Evolutionary conservation across 257 asterid genomes (phyloP).

Genomic region (Henckelia pumila): DNA sequence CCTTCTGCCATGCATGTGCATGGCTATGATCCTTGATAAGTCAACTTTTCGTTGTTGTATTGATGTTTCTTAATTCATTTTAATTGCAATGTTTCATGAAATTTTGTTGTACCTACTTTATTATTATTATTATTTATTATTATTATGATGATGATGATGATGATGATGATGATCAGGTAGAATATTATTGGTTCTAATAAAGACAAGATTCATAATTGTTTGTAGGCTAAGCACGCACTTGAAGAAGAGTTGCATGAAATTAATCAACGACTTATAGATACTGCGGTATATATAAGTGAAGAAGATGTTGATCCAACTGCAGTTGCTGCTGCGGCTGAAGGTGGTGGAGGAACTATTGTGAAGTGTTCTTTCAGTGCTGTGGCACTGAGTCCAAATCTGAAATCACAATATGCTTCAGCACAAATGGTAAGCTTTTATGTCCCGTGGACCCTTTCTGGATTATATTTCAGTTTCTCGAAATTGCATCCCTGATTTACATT

Average conservation of each 20-base stretch:
- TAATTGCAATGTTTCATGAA: conserved; percentile 2
- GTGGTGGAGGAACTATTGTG: conserved; percentile 77
- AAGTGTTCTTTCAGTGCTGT: conserved; percentile 84
- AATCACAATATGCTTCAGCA: conserved; percentile 87
- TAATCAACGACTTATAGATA: conserved; percentile 78
- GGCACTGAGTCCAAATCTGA: conserved; percentile 81
- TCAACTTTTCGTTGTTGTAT: too few relatives aligned
- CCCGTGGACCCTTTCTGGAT: conserved; percentile 18
- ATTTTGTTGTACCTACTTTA: not conserved
- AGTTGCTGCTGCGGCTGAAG: conserved; percentile 72
- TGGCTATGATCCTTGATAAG: too few relatives aligned
- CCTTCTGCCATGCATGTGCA: too few relatives aligned
- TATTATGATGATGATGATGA: too few relatives aligned
- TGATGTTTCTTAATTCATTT: not conserved
- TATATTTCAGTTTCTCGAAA: conserved; percentile 21
- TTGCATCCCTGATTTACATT: conserved; percentile 26
- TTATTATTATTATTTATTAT: too few relatives aligned
- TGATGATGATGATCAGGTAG: too few relatives aligned
- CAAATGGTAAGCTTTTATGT: conserved; percentile 64
- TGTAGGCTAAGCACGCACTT: conserved; percentile 83
- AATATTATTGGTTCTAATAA: conserved; percentile 6
- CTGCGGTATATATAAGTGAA: conserved; percentile 68
- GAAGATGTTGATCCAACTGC: conserved; percentile 85
- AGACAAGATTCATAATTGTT: conserved; percentile 20
- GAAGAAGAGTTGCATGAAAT: conserved; percentile 81